Conservation (phyloP, 2,329 filamentous ascomycete species). For the Scopulariopsis brevicaulis region DNA sequence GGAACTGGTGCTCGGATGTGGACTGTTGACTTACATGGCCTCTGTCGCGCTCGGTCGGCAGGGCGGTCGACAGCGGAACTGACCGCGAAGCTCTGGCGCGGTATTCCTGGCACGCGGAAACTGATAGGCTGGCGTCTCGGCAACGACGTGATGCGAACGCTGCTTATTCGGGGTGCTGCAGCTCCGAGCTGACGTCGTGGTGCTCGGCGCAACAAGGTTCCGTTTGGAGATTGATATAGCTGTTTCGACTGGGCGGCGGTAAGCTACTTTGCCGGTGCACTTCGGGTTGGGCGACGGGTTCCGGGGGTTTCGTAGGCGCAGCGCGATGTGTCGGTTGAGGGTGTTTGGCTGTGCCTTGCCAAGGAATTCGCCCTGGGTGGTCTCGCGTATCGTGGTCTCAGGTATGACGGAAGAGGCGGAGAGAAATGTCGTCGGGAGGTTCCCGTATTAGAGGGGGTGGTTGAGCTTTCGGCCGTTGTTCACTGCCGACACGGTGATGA, state of each 20-base stretch:
- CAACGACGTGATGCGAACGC: slow-evolving; percentile 1
- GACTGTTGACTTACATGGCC: neutral
- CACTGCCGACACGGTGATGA: neutral
- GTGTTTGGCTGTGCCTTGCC: too few species aligned
- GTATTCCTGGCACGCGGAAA: neutral
- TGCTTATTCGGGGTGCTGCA: slow-evolving; percentile 3
- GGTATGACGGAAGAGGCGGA: too few species aligned
- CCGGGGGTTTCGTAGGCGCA: too few species aligned
- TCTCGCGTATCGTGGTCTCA: too few species aligned
- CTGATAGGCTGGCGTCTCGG: slow-evolving; percentile 2
- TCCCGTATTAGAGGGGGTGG: neutral
- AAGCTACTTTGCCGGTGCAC: too few species aligned
- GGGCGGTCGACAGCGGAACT: neutral
- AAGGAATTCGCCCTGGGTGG: too few species aligned
- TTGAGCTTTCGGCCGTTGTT: neutral
- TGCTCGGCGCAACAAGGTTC: neutral
- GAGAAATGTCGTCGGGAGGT: too few species aligned
- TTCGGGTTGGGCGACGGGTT: too few species aligned
- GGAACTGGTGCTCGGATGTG: neutral
- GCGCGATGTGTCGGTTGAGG: too few species aligned
- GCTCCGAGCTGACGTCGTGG: neutral
- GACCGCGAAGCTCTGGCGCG: neutral
- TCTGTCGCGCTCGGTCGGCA: neutral
- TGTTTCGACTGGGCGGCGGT: too few species aligned
- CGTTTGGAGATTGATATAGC: too few species aligned